phyloP scores from a whole-genome alignment of 805 yeast species.

The Wickerhamiella hasegawae region DNA sequence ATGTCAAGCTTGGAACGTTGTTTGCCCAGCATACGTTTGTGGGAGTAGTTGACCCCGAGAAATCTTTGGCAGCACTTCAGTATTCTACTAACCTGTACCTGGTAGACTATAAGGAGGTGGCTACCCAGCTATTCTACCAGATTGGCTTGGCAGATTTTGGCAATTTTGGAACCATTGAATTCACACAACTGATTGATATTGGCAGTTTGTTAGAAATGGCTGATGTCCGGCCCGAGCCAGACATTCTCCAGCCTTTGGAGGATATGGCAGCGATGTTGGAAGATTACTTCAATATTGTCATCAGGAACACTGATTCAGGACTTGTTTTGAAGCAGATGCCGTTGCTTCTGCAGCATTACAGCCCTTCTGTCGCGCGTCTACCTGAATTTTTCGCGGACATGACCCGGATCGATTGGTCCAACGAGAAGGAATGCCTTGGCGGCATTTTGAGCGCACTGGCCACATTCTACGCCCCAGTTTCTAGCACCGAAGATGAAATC shows the following conservation, averaged over 20 bases:
- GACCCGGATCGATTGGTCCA: constrained; percentile 46
- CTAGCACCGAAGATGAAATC: constrained; percentile 22
- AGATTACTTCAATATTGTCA: constrained; percentile 56
- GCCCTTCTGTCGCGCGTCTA: constrained; percentile 47
- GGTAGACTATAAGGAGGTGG: constrained; percentile 62
- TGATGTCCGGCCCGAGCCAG: constrained; percentile 1
- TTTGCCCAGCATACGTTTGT: constrained; percentile 58
- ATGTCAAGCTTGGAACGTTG: constrained; percentile 44
- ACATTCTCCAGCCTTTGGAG: constrained; percentile 18
- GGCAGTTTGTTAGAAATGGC: constrained; percentile 23
- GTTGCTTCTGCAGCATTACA: constrained; percentile 41
- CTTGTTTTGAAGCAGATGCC: constrained; percentile 40
- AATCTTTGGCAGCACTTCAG: constrained; percentile 70
- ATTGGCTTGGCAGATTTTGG: constrained; percentile 60
- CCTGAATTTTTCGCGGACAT: constrained; percentile 51
- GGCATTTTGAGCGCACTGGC: constrained; percentile 58
- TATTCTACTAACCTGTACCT: constrained; percentile 61
- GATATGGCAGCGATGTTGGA: constrained; percentile 60
- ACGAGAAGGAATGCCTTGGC: constrained; percentile 52
- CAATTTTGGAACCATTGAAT: constrained; percentile 51
- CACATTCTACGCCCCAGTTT: constrained; percentile 52
- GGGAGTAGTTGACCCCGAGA: constrained; percentile 62
- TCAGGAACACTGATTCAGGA: constrained; percentile 21
- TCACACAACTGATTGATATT: constrained; percentile 25
- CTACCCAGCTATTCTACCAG: constrained; percentile 65